Conservation (phyloP, 257 asterid species). For the Oldenlandia corymbosa region DNA sequence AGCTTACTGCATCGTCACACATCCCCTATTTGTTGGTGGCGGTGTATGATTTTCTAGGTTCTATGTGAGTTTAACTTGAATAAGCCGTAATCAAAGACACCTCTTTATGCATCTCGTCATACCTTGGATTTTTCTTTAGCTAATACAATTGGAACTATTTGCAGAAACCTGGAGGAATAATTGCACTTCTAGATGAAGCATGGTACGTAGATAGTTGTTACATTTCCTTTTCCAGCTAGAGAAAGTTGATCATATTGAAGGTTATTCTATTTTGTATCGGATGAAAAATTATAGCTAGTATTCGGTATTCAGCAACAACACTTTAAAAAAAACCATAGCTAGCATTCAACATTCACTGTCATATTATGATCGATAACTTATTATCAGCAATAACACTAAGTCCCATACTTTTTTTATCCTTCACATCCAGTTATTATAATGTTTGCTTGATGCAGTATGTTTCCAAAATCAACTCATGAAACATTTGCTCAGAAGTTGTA, state of each 20-base stretch:
- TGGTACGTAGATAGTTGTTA: constrained; percentile 48
- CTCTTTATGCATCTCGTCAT: background rate
- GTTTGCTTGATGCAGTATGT: constrained; percentile 69
- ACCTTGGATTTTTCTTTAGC: background rate
- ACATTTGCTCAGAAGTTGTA: constrained; percentile 99
- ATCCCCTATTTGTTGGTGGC: background rate
- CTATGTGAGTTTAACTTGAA: background rate
- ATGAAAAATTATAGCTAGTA: background rate
- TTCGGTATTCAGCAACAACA: background rate
- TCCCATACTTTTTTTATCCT: background rate
- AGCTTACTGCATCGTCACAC: background rate
- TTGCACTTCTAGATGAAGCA: constrained; percentile 96
- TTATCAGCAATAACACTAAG: background rate
- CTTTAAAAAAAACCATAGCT: no score
- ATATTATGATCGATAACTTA: no score
- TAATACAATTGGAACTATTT: constrained; percentile 10
- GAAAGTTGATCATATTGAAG: background rate
- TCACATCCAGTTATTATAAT: constrained; percentile 11
- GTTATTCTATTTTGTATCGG: background rate
- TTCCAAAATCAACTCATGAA: constrained; percentile 98
- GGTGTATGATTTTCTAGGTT: background rate
- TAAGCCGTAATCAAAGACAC: background rate
- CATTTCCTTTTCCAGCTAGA: constrained; percentile 9
- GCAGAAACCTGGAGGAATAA: constrained; percentile 99
- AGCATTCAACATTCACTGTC: no score